A percentile compares a stretch with the other conserved stretches of the same genome.
phyloP scores from a whole-genome alignment of 345 rosid species.

The Mallotus nudiflorus region DNA sequence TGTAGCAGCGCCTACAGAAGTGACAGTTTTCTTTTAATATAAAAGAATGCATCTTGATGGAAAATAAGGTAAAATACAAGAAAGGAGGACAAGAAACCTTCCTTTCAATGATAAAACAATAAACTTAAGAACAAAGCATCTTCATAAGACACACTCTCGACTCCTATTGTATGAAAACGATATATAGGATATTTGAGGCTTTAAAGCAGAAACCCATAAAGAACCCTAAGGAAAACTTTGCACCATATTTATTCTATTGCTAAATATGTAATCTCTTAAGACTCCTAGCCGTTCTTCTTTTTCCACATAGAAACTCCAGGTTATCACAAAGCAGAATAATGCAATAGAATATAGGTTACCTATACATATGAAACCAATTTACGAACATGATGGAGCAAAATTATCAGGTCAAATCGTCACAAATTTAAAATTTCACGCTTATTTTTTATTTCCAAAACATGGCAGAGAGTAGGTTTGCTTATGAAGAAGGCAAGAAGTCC shows the following conservation, averaged over 20 bases:
- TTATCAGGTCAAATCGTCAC: background rate
- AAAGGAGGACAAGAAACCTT: background rate
- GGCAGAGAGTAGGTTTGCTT: background rate
- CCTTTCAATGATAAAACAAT: background rate
- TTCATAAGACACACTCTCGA: background rate
- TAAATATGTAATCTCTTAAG: background rate
- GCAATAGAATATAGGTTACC: too few species aligned
- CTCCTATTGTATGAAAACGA: background rate
- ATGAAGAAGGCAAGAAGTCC: background rate
- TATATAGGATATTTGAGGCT: background rate
- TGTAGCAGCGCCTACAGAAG: conserved; percentile 82
- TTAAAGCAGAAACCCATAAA: background rate
- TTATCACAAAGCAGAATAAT: background rate
- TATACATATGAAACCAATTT: background rate
- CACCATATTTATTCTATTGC: background rate
- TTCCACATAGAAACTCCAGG: background rate
- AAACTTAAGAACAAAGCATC: background rate
- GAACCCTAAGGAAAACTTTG: background rate
- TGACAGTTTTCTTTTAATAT: conserved; percentile 15
- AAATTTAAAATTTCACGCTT: too few species aligned
- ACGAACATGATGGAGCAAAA: conserved; percentile 1
- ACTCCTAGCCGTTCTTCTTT: background rate
- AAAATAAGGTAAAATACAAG: background rate
- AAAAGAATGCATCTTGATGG: background rate
- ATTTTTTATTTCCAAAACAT: too few species aligned